Conservation (phyloP, 192 early-diverging fungal genomes). For the Chytriomyces confervae region DNA sequence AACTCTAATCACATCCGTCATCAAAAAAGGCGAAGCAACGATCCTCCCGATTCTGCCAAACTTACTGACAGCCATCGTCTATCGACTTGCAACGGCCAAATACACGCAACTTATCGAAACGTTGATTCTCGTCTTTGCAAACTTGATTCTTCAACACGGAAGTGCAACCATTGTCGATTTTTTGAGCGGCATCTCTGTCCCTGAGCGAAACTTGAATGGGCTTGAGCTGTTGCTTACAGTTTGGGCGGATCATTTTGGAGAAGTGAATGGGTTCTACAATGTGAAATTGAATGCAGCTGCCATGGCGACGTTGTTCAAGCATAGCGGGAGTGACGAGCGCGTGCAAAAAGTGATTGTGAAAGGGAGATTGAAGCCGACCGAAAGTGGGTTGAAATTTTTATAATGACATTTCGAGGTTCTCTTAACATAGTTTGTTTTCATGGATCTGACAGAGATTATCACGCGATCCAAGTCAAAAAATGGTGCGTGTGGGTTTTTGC, state of each 20-base stretch:
- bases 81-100: conserved; percentile 73
- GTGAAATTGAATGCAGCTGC: conserved; percentile 84
- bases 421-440: no score
- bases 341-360: conserved; percentile 72
- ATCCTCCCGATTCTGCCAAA: conserved; percentile 74
- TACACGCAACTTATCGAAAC: conserved; percentile 85
- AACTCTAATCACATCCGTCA: conserved; percentile 4
- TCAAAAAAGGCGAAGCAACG: conserved; percentile 59
- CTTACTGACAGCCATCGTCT: conserved; percentile 77
- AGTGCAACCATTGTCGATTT: conserved; percentile 73
- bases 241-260: conserved; percentile 86
- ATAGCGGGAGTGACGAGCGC: conserved; percentile 64
- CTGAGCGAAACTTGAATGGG: conserved; percentile 56
- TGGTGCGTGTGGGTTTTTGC: no score
- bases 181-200: conserved; percentile 63
- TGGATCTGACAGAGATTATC: no score
- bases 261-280: conserved; percentile 82
- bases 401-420: no score
- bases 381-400: not conserved
- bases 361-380: conserved; percentile 72
- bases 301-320: conserved; percentile 72
- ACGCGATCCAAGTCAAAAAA: no score
- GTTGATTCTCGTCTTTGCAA: conserved; percentile 84
- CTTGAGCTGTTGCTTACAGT: conserved; percentile 74
- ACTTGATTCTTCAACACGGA: conserved; percentile 74